These are phyloP conservation scores for Chlorella variabilis DNA, from an alignment of 163 green algal species.

Conservation along the genomic window DNA sequence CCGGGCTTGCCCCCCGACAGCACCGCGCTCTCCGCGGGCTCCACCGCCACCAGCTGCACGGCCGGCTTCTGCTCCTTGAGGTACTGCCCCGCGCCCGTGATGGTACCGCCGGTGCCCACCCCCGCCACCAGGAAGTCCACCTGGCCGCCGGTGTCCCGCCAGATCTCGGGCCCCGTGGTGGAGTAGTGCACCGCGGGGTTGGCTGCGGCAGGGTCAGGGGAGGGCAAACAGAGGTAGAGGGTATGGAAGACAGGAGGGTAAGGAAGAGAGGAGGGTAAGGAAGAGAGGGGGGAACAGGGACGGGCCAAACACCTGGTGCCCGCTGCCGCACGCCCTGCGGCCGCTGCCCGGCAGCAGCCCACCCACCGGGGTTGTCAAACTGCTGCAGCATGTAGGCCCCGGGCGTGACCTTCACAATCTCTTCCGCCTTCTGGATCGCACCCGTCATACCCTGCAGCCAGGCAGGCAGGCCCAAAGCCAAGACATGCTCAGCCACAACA, in stretches of 20 bases:
- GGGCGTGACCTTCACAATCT: constrained; percentile 65
- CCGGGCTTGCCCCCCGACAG: constrained; percentile 75
- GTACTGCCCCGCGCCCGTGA: constrained; percentile 87
- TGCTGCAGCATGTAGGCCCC: constrained; percentile 89
- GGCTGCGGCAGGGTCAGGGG: background rate
- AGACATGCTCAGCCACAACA: no score
- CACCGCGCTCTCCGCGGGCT: constrained; percentile 91
- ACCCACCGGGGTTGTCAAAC: constrained; percentile 87
- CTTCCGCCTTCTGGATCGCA: constrained; percentile 82
- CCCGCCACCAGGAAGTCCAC: constrained; percentile 91
- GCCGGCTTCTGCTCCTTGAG: constrained; percentile 78
- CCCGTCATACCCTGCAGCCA: constrained; percentile 83
- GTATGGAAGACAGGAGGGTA: background rate
- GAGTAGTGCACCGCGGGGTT: constrained; percentile 79
- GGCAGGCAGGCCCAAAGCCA: background rate
- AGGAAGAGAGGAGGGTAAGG: background rate
- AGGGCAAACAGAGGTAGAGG: background rate
- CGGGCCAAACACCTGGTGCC: background rate
- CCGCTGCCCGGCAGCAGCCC: background rate
- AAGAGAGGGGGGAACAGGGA: background rate
- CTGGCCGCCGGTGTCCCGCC: constrained; percentile 77
- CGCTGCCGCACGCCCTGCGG: background rate
- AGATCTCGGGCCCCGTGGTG: constrained; percentile 97
- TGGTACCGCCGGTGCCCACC: constrained; percentile 94
- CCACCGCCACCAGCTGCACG: constrained; percentile 89